Percentiles rank a stretch among this genome's conserved stretches.
phyloP scores from a whole-genome alignment of 768 basidiomycete species.

The Agrocybe praecox region DNA sequence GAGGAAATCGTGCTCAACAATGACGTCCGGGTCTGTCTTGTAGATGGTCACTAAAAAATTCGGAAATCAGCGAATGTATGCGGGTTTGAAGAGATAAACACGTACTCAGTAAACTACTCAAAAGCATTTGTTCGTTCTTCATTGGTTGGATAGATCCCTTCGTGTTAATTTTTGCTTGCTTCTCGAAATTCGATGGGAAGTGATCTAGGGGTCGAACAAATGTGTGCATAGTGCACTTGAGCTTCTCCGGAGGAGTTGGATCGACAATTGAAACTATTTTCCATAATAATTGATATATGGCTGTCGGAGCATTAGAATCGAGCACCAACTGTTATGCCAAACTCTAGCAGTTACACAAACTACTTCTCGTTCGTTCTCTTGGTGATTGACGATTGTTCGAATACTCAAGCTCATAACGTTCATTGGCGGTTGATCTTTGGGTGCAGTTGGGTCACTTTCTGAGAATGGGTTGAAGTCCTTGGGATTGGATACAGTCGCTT shows the following conservation, averaged over 20 bases:
- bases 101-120: slow-evolving; percentile 79
- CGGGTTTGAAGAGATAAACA: not conserved
- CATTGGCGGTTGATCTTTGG: slow-evolving; percentile 83
- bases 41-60: slow-evolving; percentile 65
- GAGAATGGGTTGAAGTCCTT: slow-evolving; percentile 87
- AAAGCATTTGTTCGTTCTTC: slow-evolving; percentile 82
- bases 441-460: slow-evolving; percentile 68
- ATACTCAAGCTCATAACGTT: slow-evolving; percentile 89
- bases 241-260: slow-evolving; percentile 84
- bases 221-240: slow-evolving; percentile 83
- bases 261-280: slow-evolving; percentile 86
- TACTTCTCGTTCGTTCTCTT: slow-evolving; percentile 91
- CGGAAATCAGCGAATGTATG: slow-evolving; percentile 1
- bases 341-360: slow-evolving; percentile 83
- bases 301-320: not conserved
- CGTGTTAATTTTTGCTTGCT: slow-evolving; percentile 58
- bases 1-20: slow-evolving; percentile 93
- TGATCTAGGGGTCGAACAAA: slow-evolving; percentile 88
- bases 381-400: slow-evolving; percentile 92
- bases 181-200: slow-evolving; percentile 86
- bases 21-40: slow-evolving; percentile 90
- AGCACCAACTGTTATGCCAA: slow-evolving; percentile 66
- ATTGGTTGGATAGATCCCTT: slow-evolving; percentile 74
- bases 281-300: not conserved
- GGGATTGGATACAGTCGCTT: slow-evolving; percentile 80